These are phyloP conservation scores for Penicillium manginii DNA, from an alignment of 495 filamentous ascomycete genomes.

Conservation along the genomic window DNA sequence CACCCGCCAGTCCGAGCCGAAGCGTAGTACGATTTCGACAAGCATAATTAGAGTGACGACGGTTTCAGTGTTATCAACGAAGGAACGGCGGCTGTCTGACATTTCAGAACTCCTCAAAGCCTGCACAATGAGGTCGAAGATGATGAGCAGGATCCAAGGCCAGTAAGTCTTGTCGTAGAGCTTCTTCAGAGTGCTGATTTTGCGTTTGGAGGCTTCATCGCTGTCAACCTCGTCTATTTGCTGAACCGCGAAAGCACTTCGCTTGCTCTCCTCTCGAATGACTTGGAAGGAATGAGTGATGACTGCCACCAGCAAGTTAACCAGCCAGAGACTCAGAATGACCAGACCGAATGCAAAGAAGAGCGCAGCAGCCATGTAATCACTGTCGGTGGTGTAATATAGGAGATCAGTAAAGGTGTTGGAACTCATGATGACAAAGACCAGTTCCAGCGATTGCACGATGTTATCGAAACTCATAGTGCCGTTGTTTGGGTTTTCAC, in stretches of 20 bases:
- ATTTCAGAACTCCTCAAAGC: constrained; percentile 76
- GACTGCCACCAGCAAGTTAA: constrained; percentile 95
- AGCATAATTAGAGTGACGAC: constrained; percentile 80
- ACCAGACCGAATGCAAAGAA: constrained; percentile 88
- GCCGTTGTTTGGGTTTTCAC: constrained; percentile 76
- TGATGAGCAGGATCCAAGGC: constrained; percentile 82
- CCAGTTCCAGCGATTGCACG: constrained; percentile 82
- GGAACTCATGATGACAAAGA: constrained; percentile 98
- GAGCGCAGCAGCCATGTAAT: constrained; percentile 82
- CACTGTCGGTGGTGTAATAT: constrained; percentile 88
- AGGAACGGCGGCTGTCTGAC: constrained; percentile 53
- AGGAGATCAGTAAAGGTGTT: constrained; percentile 96
- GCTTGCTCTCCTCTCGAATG: constrained; percentile 93
- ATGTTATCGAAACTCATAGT: constrained; percentile 97
- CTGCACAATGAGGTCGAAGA: constrained; percentile 75
- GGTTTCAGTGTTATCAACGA: constrained; percentile 71
- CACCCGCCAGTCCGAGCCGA: constrained; percentile 74
- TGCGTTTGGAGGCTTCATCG: constrained; percentile 41
- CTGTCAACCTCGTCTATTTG: constrained; percentile 55
- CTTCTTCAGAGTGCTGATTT: constrained; percentile 61
- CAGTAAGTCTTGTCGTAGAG: constrained; percentile 72
- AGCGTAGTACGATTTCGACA: constrained; percentile 79
- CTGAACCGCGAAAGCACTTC: constrained; percentile 86
- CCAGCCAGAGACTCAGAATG: constrained; percentile 94
- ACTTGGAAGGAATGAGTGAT: constrained; percentile 99